Base-by-base conservation (phyloP, 495 filamentous ascomycete species). In the Paragyromitra xinjiangensis region DNA sequence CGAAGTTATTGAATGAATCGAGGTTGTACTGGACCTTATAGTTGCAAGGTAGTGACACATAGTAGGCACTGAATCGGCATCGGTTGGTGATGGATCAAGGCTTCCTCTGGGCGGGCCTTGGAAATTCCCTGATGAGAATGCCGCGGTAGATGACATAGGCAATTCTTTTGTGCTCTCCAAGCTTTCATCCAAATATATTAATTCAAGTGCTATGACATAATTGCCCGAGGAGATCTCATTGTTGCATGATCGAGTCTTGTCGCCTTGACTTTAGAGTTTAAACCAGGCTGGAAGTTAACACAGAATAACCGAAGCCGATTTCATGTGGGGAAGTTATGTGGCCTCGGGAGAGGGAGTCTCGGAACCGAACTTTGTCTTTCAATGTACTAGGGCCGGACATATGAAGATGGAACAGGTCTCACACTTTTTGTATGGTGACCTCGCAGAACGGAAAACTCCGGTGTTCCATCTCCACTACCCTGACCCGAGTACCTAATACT, bases 61-160 rank as follows among this genome's bases (percentile, higher is more conserved):
- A 64, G 48, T 12, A 74, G 64, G 71, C 64, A 71, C 68, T 71
- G 61, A 73, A 72, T 77, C 74, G 74, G 61, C 42, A 64, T 65
- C 61, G 62, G 29, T 34, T 3, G 29, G 29, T n/a, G 19, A 45
- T 34, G 40, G 51, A 39, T 39, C 39, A 73, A 50, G 44, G 42
- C 39, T 58, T 22, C 29, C 29, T 34, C 29, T 34, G 55, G 34
- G 12, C 39, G 24, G 24, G 44, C 34, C 44, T 37, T 64, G 24
- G 37, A 9, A 40, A 45, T n/a, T 44, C 56, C 14, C 39, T 58
- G 42, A 59, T 53, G 37, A 70, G 56, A 62, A 26, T 45, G 34
- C 9, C 19, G 51, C n/a, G 53, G 39, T 66, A 51, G 50, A 61
- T 42, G 44, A 7, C 34, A 61, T 50, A 14, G 39, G 42, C 19